These are phyloP conservation scores for Lophiotrema nucula DNA, from an alignment of 495 filamentous ascomycete genomes.

Conservation along the genomic window DNA sequence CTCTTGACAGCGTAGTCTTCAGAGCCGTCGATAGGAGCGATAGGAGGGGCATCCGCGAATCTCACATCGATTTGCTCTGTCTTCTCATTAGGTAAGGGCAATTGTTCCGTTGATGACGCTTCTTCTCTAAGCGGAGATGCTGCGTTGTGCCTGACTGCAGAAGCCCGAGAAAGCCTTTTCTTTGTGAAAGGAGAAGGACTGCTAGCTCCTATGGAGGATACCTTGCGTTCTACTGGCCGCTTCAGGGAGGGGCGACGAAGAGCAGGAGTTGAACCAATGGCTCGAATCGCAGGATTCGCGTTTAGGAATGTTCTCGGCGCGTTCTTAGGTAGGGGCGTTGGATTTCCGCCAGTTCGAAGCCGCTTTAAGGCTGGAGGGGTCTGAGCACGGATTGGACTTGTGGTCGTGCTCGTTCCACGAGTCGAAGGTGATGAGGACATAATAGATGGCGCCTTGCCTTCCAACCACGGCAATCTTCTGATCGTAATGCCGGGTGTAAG, in stretches of 20 bases:
- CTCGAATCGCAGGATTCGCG: conserved; percentile 1
- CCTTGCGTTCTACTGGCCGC: not conserved
- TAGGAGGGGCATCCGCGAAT: not conserved
- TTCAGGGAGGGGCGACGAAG: conserved; percentile 3
- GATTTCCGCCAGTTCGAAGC: no score
- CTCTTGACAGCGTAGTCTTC: not conserved
- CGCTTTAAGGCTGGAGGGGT: no score
- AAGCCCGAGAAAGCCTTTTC: not conserved
- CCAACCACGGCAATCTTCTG: conserved; percentile 27
- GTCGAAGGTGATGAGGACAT: no score
- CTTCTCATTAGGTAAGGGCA: no score
- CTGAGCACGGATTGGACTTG: no score
- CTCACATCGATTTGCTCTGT: no score
- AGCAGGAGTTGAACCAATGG: conserved; percentile 15
- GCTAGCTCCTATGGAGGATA: conserved; percentile 4
- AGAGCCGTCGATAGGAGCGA: not conserved
- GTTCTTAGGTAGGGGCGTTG: not conserved
- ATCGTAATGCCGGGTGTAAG: conserved; percentile 5
- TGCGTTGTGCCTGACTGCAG: not conserved
- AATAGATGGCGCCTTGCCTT: conserved; percentile 20
- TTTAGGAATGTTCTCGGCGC: not conserved
- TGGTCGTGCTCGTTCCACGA: no score
- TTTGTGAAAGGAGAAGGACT: not conserved
- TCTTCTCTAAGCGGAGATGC: not conserved
- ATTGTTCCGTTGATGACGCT: no score